Evolutionary conservation across 306 rosid species (phyloP), one percentile per base, ranked within the genome.

Genomic region (Cucurbita pepo): DNA sequence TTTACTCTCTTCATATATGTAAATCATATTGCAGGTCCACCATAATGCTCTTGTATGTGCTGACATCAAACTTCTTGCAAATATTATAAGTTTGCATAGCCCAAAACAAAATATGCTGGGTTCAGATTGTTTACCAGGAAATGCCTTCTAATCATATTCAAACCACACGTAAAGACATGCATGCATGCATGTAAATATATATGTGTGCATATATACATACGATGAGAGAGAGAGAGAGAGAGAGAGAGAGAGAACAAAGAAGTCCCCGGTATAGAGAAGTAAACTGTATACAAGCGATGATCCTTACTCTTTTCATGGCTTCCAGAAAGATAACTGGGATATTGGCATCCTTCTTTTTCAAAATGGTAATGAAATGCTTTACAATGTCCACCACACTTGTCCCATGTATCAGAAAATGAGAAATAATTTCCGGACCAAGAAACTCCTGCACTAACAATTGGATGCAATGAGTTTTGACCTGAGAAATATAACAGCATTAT

Each of bases 401-500:
- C 75, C 97, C 98, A 71, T 94, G 95, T 88, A 87, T 86, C 60
- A 86, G 88, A 76, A 81, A 89, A 80, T 86, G 92, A 75, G 97
- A 94, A 77, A 90, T 80, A 74, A 94, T 87, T 79, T 86, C 96
- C 15, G 97, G 81, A 79, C 91, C 96, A 75, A 90, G 97, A 81
- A 82, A 89, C 50, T 86, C 97, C 98, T 90, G 88, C 88, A 86
- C 57, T 53, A 58, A 60, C 55, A 51, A 79, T 53, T 66, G 70
- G 45, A 36, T 61, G 48, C 69, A 37, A 61, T 60, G 14, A 63
- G 51, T 43, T 63, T 41, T 64, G 36, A 64, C 36, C 34, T 50
- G 14, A 64, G 25, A 64, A 64, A 64, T 41, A 64, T 41, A 38
- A 38, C 51, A 38, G 48, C 10, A 40, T n/a, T 16, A 18, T 10